Base-by-base conservation (phyloP, 2,329 filamentous ascomycete species). In the Eutypella sp. region DNA sequence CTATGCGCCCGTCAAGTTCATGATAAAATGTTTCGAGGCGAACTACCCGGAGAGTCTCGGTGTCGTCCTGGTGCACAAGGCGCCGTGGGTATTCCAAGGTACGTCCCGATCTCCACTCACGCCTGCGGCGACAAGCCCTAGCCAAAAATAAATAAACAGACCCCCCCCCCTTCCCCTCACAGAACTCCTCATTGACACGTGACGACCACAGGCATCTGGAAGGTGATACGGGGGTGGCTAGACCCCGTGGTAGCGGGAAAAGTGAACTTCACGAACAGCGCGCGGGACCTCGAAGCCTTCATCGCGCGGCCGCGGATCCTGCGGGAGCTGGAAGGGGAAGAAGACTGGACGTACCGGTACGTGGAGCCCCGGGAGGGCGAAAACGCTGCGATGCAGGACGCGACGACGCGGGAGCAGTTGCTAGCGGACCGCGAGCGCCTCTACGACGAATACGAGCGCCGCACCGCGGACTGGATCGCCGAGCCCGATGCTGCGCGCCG, bases 11-110 rank as follows among this genome's bases (percentile, higher is more conserved):
- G 89, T 99, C 47, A 99, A 96, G 62, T 99, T 97, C 70, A 96
- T 99, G 86, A 96, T 99, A 67, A 95, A 96, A 68, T 96, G 91
- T 67, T 99, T 99, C 62, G 93, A 99, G 71, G 93, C 93, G 49
- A 97, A 99, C 65, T 99, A 97, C 58, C 93, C 93, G 1, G 93
- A 99, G 67, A 92, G 83, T 40, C 76, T 99, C 1, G 93, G 92
- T 23, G 79, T 86, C 2, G 89, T 97, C 3, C 78, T 97, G 39
- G 89, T 99, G 31, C 93, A 99, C 74, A 96, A 96, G 66, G 84
- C 93, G 1, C 93, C 93, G 3, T 99, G 93, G 93, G 73, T 99
- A 39, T 99, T 99, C 71, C 91, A 95, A 73, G 85, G 88, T 85
- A 67, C 55, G 65, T 10, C 8, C 27, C n/a, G 5, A 11, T 4